Evolutionary conservation across 2,329 filamentous ascomycete species (phyloP), one percentile per base, ranked within the genome.

Genomic region (Lecanicillium sp.): DNA sequence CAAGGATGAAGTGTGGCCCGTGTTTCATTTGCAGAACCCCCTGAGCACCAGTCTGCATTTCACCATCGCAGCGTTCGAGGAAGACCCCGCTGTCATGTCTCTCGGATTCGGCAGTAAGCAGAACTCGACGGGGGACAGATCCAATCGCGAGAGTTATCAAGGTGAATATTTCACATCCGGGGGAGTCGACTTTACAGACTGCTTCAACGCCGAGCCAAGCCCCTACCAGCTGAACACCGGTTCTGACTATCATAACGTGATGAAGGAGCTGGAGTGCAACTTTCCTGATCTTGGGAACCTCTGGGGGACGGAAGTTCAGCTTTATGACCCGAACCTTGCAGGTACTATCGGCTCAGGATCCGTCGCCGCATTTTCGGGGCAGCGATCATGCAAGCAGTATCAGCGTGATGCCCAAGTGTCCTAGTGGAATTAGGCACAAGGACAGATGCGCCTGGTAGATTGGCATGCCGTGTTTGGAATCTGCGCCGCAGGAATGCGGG

Each of bases 371-470:
- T 34, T n/a, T 34, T 14, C 32, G 32, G 13, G 32, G 32, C 7
- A 34, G 32, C 25, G 32, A 34, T n/a, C 32, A 34, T 11, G 32
- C 32, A 4, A 34, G 32, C 18, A 34, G 32, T 20, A 34, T 34
- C 32, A 34, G 32, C 17, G 32, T 14, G 13, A 34, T 34, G 32
- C 32, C 32, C 5, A 20, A 20, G 13, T 34, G 32, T 20, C 32
- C 32, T 18, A 14, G 18, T 22, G 18, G 32, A 10, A 13, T 34
- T 14, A 22, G 25, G 13, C 8, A 18, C 4, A 22, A 18, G 14
- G 18, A 22, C 6, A 34, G 25, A 14, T 34, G 32, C 18, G n/a
- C n/a, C n/a, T n/a, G n/a, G n/a, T n/a, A n/a, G n/a, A n/a, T n/a
- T n/a, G n/a, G n/a, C n/a, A n/a, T n/a, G n/a, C n/a, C n/a, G n/a